Evolutionary conservation across 192 early-diverging fungal genomes (phyloP).

Genomic region (Cetraspora pellucida): DNA sequence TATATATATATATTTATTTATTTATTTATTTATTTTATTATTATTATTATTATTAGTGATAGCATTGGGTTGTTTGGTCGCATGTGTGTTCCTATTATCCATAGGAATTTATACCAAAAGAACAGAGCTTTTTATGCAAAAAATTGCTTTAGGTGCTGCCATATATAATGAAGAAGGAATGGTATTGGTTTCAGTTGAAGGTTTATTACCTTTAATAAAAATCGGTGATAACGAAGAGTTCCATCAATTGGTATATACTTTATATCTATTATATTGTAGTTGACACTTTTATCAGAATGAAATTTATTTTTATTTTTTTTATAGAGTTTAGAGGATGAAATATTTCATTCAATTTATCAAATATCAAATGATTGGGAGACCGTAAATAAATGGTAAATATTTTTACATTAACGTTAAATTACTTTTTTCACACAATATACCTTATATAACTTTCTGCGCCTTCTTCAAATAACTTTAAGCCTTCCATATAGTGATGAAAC

Average conservation of each 20-base stretch:
- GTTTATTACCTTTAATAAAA: conserved; percentile 38
- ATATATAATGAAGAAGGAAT: conserved; percentile 39
- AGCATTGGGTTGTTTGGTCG: conserved; percentile 4
- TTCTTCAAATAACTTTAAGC: too few relatives aligned
- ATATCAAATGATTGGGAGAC: conserved; percentile 27
- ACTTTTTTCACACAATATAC: too few relatives aligned
- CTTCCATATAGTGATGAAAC: too few relatives aligned
- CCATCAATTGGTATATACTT: conserved; percentile 5
- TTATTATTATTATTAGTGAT: too few relatives aligned
- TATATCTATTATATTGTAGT: conserved; percentile 29
- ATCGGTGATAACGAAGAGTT: conserved; percentile 32
- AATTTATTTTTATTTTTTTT: not conserved
- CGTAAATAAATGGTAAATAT: conserved; percentile 15
- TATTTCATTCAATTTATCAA: conserved; percentile 27
- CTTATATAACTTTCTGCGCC: too few relatives aligned
- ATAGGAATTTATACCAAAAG: conserved; percentile 1
- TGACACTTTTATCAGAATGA: not conserved
- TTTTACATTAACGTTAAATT: not conserved
- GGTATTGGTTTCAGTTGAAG: conserved; percentile 44
- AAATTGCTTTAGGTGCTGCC: conserved; percentile 38
- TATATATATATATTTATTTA: too few relatives aligned
- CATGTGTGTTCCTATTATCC: conserved; percentile 20
- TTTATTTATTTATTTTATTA: too few relatives aligned
- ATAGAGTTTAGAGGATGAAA: conserved; percentile 26
- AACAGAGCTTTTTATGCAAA: conserved; percentile 3